A percentile compares a stretch with the other conserved stretches of the same genome.
Evolutionary conservation across 352 stramenopile species (phyloP).

Genomic region (Phytophthora pisi): DNA sequence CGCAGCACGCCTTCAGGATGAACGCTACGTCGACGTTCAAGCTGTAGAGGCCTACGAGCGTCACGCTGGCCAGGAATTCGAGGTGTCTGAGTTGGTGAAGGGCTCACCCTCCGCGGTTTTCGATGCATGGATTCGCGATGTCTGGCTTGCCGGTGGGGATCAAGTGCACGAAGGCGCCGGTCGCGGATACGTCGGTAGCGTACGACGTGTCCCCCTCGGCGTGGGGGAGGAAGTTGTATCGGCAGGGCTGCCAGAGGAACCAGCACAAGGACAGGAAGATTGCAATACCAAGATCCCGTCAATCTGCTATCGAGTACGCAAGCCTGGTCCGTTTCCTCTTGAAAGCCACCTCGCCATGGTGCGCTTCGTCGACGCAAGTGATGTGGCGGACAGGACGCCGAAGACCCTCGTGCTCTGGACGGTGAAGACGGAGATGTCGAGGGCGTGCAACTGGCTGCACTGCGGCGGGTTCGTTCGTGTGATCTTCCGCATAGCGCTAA

Average conservation of each 20-base stretch:
- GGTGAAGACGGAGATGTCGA: conserved; percentile 36
- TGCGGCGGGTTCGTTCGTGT: conserved; percentile 44
- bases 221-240: conserved; percentile 68
- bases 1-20: not conserved
- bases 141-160: conserved; percentile 44
- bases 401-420: conserved; percentile 56
- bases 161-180: conserved; percentile 45
- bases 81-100: conserved; percentile 48
- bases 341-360: conserved; percentile 58
- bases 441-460: conserved; percentile 26
- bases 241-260: conserved; percentile 41
- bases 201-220: conserved; percentile 49
- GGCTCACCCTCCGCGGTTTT: conserved; percentile 42
- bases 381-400: conserved; percentile 1
- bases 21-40: conserved; percentile 31
- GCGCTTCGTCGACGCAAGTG: conserved; percentile 44
- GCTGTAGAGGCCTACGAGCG: conserved; percentile 49
- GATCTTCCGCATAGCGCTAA: conserved; percentile 38
- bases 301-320: conserved; percentile 55
- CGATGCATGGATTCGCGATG: conserved; percentile 54
- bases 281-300: conserved; percentile 41
- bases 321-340: conserved; percentile 49
- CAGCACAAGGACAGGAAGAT: conserved; percentile 14
- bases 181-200: conserved; percentile 48
- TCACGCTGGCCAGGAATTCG: conserved; percentile 53